Base-by-base conservation (phyloP, 108 stramenopile species). In the Fragilaria radians region DNA sequence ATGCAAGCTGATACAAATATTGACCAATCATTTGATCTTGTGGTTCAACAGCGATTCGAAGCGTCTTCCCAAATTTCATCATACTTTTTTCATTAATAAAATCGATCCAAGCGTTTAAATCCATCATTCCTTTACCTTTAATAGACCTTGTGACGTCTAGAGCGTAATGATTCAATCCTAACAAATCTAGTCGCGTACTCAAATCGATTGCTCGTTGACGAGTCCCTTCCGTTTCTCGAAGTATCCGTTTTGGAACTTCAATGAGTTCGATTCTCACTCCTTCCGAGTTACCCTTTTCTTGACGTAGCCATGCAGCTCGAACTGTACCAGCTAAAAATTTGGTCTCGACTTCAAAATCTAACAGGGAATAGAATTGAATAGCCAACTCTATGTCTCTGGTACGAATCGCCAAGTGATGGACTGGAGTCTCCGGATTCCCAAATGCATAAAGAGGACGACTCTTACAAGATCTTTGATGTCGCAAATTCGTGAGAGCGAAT, bases 141-240 rank as follows among this genome's bases (percentile, higher is more conserved):
- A 32, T 58, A 29, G 26, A 72, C 57, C 45, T 18, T 2, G 86
- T 81, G 5, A 89, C 88, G 75, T 93, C 91, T 33, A 93, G 57
- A 19, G 83, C 83, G 17, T 85, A 57, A 65, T 93, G 91, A 76
- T 93, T 89, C 42, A 76, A 69, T 14, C 91, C 91, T 28, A 93
- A 62, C 26, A 88, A 61, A 30, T 85, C 85, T 55, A 60, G 77
- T 19, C 72, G 69, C 48, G 77, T 45, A n/a, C 64, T 73, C 11
- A 88, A 54, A 70, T 92, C 85, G 1, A 92, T 31, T 25, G 87
- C 91, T 21, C 81, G 72, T 36, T 59, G 57, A 61, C 71, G 73
- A 76, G 56, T 80, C 5, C 86, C 82, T 45, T 80, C 78, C 11
- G 68, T 70, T 72, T 86, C 88, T 24, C 82, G 61, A 46, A 86